A percentile compares a stretch with the other conserved stretches of the same genome.
Conservation (phyloP, 2,329 filamentous ascomycete genomes). For the Didymella lethalis region DNA sequence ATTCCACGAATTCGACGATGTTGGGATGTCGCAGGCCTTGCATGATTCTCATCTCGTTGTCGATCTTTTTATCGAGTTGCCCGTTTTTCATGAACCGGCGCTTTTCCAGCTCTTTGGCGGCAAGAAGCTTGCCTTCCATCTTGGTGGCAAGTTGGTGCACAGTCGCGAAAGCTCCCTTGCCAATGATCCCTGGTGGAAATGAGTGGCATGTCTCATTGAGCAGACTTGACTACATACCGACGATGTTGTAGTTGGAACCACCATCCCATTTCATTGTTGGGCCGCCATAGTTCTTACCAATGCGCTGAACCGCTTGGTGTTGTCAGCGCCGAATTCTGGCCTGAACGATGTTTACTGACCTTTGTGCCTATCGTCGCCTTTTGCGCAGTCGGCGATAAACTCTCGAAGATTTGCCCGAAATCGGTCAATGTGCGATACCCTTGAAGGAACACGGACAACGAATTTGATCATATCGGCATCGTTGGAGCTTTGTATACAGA, state of each 20-base stretch:
- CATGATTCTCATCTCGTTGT: slow-evolving; percentile 99
- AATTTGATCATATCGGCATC: slow-evolving; percentile 75
- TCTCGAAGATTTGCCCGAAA: slow-evolving; percentile 74
- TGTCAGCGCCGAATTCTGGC: slow-evolving; percentile 5
- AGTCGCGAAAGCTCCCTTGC: slow-evolving; percentile 92
- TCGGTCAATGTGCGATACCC: slow-evolving; percentile 70
- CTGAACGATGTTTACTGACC: slow-evolving; percentile 11
- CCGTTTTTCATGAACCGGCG: slow-evolving; percentile 92
- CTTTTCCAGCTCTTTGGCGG: slow-evolving; percentile 95
- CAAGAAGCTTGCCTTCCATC: slow-evolving; percentile 81
- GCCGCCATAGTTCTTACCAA: slow-evolving; percentile 38
- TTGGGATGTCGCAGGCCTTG: slow-evolving; percentile 82
- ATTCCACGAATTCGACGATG: slow-evolving; percentile 90
- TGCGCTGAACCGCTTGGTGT: slow-evolving; percentile 29
- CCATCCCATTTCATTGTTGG: slow-evolving; percentile 81
- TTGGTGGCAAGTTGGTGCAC: slow-evolving; percentile 91
- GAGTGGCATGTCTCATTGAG: slow-evolving; percentile 3
- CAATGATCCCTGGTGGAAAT: slow-evolving; percentile 67
- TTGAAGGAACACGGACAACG: slow-evolving; percentile 80
- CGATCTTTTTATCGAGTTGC: slow-evolving; percentile 85
- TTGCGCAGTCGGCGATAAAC: slow-evolving; percentile 63
- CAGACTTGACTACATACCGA: slow-evolving; percentile 46
- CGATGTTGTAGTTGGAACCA: slow-evolving; percentile 82
- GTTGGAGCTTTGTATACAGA: slow-evolving; percentile 68
- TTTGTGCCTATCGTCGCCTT: slow-evolving; percentile 37